phyloP scores from a whole-genome alignment of 2,329 filamentous ascomycete genomes.

The Colletotrichum cordylinicola region DNA sequence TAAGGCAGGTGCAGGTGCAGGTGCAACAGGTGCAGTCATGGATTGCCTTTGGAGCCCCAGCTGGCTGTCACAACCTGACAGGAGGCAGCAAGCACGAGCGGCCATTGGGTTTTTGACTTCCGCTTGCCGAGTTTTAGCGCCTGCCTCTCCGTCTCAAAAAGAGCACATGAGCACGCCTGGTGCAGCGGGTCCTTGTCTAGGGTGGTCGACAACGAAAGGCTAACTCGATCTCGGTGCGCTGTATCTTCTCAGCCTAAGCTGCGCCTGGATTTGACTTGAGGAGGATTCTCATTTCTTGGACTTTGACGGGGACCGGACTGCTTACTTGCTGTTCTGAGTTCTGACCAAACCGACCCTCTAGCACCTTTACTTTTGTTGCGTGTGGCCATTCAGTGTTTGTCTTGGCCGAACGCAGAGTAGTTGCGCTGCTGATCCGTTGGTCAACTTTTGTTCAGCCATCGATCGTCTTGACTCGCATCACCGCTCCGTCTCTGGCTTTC shows the following conservation, averaged over 20 bases:
- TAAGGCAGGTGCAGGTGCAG: not conserved
- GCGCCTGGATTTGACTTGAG: not conserved
- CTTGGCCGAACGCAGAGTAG: not conserved
- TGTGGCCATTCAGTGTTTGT: not conserved
- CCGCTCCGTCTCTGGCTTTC: not conserved
- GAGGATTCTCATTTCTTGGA: not conserved
- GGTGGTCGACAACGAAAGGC: slow-evolving; percentile 16
- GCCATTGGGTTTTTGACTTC: slow-evolving; percentile 31
- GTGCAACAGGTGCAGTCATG: not conserved
- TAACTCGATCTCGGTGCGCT: slow-evolving; percentile 3
- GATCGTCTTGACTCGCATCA: not conserved
- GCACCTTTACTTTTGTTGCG: not conserved
- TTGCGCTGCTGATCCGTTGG: not conserved
- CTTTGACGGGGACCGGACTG: not conserved
- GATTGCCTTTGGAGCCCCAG: not conserved
- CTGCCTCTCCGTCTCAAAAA: slow-evolving; percentile 45
- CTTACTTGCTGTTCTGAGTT: not conserved
- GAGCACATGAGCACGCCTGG: slow-evolving; percentile 55
- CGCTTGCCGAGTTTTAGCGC: slow-evolving; percentile 46
- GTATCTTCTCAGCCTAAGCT: not conserved
- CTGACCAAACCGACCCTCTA: not conserved
- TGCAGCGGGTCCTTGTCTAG: slow-evolving; percentile 38
- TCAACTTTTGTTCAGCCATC: not conserved
- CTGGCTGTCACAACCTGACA: not conserved
- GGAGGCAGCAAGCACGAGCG: not conserved